phyloP scores from a whole-genome alignment of 148 eudicot species.

The Suaeda aralocaspica region DNA sequence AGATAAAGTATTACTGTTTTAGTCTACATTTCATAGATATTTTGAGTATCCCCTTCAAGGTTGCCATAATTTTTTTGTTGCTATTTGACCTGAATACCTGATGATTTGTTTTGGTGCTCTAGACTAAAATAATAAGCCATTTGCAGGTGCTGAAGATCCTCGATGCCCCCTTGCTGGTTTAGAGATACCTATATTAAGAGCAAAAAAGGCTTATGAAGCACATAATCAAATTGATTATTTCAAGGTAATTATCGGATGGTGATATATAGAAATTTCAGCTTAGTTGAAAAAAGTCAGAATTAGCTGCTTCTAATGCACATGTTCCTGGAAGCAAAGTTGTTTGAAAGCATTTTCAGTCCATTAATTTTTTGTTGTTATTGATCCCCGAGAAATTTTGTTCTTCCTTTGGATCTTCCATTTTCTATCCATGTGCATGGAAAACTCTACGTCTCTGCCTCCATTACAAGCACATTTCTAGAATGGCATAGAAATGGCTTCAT shows the following conservation, averaged over 20 bases:
- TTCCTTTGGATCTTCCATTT: background rate
- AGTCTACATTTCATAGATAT: background rate
- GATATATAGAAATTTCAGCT: background rate
- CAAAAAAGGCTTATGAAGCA: conserved; percentile 44
- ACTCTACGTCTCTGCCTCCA: background rate
- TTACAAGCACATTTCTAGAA: background rate
- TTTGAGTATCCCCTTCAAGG: background rate
- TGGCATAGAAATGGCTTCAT: background rate
- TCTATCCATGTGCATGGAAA: background rate
- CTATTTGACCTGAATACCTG: background rate
- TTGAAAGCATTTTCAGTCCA: background rate
- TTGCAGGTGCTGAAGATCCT: conserved; percentile 74
- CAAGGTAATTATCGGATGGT: conserved; percentile 44
- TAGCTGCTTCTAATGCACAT: background rate
- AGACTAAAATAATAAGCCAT: background rate
- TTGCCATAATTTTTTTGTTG: background rate
- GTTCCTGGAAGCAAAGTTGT: background rate
- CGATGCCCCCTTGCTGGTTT: conserved; percentile 82
- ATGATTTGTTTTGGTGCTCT: background rate
- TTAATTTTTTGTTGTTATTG: background rate
- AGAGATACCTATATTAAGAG: conserved; percentile 45
- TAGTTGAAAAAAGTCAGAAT: background rate
- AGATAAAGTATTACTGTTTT: background rate
- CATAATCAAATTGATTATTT: conserved; percentile 42
- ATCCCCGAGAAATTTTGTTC: background rate